phyloP scores from a whole-genome alignment of 2,329 filamentous ascomycete genomes.

The Colletotrichum filicis region DNA sequence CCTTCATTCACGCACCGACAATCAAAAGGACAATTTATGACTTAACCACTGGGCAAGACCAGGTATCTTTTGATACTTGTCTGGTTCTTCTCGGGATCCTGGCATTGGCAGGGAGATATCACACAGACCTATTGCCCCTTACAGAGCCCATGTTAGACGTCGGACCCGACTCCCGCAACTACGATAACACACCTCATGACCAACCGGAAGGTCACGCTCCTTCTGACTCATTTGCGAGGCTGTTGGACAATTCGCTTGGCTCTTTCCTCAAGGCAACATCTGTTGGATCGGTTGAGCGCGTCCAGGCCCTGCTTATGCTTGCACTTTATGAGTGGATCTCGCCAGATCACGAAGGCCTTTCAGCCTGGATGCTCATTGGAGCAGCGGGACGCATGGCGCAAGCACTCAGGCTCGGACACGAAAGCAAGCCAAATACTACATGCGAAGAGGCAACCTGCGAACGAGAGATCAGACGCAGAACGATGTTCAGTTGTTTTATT shows the following conservation, averaged over 20 bases:
- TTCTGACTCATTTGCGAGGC: constrained; percentile 72
- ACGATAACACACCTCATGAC: constrained; percentile 38
- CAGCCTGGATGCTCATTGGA: constrained; percentile 74
- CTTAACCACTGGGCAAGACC: neutral
- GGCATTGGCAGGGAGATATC: constrained; percentile 75
- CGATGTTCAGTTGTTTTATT: constrained; percentile 80
- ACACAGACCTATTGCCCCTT: constrained; percentile 52
- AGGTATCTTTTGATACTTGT: constrained; percentile 48
- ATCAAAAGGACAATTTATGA: constrained; percentile 62
- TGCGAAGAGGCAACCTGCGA: constrained; percentile 42
- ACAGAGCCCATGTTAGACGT: neutral
- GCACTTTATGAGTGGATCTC: constrained; percentile 78
- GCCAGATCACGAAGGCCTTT: constrained; percentile 62
- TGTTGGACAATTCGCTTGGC: constrained; percentile 62
- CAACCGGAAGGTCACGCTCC: constrained; percentile 54
- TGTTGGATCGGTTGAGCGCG: constrained; percentile 67
- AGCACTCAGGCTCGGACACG: constrained; percentile 69
- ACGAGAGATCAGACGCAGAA: constrained; percentile 72
- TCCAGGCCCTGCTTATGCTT: constrained; percentile 77
- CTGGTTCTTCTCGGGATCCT: constrained; percentile 74
- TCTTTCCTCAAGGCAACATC: constrained; percentile 58
- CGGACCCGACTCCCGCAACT: neutral
- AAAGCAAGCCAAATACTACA: constrained; percentile 47
- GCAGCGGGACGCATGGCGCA: constrained; percentile 73
- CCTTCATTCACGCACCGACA: constrained; percentile 75